A percentile compares a stretch with the other conserved stretches of the same genome.
phyloP scores from a whole-genome alignment of 176 grass and related monocot species.

The Aegilops speltoides region DNA sequence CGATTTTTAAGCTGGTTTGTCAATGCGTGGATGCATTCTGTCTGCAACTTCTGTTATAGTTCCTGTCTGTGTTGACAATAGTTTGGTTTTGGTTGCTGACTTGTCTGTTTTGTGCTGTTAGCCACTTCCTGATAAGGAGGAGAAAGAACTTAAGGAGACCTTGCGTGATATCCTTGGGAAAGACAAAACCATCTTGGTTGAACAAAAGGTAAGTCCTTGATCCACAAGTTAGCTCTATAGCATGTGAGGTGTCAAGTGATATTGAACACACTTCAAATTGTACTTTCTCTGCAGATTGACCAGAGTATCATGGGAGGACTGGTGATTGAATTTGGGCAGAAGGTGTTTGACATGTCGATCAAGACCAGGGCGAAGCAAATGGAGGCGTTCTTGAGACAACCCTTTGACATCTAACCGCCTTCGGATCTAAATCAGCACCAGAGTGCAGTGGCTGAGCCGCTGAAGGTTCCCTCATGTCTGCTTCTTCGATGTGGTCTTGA shows the following conservation, averaged over 20 bases:
- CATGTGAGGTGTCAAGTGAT: background rate
- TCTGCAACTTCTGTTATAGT: background rate
- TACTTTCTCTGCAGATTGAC: conserved; percentile 59
- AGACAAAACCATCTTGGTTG: conserved; percentile 67
- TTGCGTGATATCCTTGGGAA: conserved; percentile 81
- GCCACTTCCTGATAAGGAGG: conserved; percentile 81
- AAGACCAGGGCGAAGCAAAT: conserved; percentile 94
- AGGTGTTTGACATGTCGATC: conserved; percentile 92
- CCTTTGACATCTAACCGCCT: conserved; percentile 54
- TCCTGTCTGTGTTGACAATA: background rate
- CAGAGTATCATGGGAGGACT: conserved; percentile 85
- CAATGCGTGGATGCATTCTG: background rate
- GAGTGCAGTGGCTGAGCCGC: conserved; percentile 26
- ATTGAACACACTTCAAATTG: background rate
- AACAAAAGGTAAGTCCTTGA: conserved; percentile 80
- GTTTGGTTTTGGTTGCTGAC: background rate
- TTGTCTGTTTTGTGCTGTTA: conserved; percentile 29
- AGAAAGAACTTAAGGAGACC: conserved; percentile 79
- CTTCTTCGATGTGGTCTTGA: conserved; percentile 42
- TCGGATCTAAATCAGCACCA: conserved; percentile 23
- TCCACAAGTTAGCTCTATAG: background rate
- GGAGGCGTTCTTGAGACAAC: conserved; percentile 83
- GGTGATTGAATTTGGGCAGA: conserved; percentile 76
- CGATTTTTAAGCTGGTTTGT: background rate
- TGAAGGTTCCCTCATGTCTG: conserved; percentile 20